phyloP scores from a whole-genome alignment of 371 early-diverging fungal genomes.

The Mucor lusitanicus region DNA sequence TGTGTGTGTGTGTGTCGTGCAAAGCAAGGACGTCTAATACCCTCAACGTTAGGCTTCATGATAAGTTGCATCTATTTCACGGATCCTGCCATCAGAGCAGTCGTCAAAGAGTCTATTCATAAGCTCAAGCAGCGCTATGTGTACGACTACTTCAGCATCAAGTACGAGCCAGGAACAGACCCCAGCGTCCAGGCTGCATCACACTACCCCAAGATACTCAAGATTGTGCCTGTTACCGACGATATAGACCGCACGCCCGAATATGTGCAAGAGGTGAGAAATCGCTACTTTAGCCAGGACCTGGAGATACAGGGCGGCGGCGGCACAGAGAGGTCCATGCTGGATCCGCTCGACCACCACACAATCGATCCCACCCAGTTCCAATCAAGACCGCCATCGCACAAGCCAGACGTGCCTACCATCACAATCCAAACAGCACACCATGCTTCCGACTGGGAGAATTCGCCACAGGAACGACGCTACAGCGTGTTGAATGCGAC shows the following conservation, averaged over 20 bases:
- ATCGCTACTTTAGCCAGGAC: background rate
- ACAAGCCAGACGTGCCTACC: background rate
- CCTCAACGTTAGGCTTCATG: slow-evolving; percentile 27
- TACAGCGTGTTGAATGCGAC: slow-evolving; percentile 13
- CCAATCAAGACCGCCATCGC: background rate
- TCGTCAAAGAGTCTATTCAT: slow-evolving; percentile 6
- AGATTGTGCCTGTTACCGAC: background rate
- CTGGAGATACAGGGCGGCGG: background rate
- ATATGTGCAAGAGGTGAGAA: background rate
- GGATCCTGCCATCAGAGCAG: slow-evolving; percentile 35
- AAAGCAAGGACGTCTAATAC: background rate
- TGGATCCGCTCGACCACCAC: background rate
- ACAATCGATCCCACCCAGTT: background rate
- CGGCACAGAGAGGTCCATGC: background rate
- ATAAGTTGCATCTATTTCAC: slow-evolving; percentile 38
- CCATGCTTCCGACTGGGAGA: background rate
- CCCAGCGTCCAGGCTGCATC: background rate
- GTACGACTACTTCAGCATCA: slow-evolving; percentile 31
- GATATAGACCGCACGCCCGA: background rate
- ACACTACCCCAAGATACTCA: background rate
- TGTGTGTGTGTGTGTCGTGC: background rate
- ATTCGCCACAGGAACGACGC: background rate
- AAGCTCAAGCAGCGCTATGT: slow-evolving; percentile 30
- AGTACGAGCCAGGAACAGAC: slow-evolving; percentile 4
- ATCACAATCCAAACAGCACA: background rate